Conservation (phyloP, 345 rosid species). For the Pistacia vera region DNA sequence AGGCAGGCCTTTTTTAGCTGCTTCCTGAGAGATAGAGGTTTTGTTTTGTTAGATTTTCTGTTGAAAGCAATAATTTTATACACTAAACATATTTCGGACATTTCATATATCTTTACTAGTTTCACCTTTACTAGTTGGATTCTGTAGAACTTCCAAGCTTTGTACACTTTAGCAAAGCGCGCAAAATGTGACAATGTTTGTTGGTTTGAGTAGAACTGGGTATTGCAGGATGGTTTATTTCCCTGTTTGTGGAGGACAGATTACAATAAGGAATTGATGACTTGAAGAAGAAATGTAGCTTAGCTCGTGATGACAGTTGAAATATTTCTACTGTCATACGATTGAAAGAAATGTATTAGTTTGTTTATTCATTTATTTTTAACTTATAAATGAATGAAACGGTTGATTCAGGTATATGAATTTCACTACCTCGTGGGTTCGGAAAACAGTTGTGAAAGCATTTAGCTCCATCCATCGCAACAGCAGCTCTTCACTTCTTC, state of each 20-base stretch:
- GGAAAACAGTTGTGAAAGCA: constrained; percentile 65
- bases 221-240: constrained; percentile 63
- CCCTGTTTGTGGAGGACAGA: constrained; percentile 43
- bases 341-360: background rate
- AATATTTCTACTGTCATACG: background rate
- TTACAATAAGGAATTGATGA: constrained; percentile 6
- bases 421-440: constrained; percentile 69
- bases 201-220: constrained; percentile 61
- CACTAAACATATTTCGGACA: background rate
- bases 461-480: constrained; percentile 80
- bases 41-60: constrained; percentile 20
- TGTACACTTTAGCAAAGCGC: constrained; percentile 63
- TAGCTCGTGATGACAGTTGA: background rate
- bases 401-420: constrained; percentile 13
- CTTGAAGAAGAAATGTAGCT: constrained; percentile 1
- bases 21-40: constrained; percentile 43
- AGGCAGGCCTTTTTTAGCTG: constrained; percentile 60
- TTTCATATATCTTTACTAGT: background rate
- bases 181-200: constrained; percentile 60
- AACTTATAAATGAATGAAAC: background rate
- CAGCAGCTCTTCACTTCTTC: constrained; percentile 66
- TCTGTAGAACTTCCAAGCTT: constrained; percentile 73
- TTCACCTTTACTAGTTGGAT: constrained; percentile 61
- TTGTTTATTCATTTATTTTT: constrained; percentile 13
- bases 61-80: too few relatives aligned